Base-by-base conservation (phyloP, 306 rosid species). In the Aeschynomene evenia region DNA sequence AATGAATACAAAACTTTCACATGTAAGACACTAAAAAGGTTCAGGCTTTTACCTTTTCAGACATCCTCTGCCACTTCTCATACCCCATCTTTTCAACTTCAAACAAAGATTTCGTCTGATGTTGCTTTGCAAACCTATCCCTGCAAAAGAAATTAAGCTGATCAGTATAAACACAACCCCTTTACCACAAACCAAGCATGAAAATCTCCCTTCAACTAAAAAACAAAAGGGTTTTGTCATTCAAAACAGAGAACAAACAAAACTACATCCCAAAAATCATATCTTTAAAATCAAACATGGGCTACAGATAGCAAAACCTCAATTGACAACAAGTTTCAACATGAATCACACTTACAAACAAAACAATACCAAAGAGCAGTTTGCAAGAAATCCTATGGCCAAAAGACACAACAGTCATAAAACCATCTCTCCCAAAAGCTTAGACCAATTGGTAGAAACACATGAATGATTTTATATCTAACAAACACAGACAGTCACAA, bases 41-140 rank as follows among this genome's bases (percentile, higher is more conserved):
- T 28, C 2, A 68, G 23, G 16, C 21, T 39, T 74, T 76, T 70
- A 89, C 92, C 85, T 74, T 64, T 9, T 74, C 11, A 9, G 84
- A 50, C 92, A 89, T 84, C 50, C 60, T 77, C 63, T 77, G 49
- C 96, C 96, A 89, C 20, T 29, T 56, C 52, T 79, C 84, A 57
- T 74, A 79, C 63, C 92, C 92, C n/a, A 56, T 63, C 53, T 77
- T 73, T 64, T 86, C 89, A 46, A 66, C 56, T 57, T 59, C 77
- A 52, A 81, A 48, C 59, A 45, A 40, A 63, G 64, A 43, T 16
- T 63, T 67, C 23, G 7, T 55, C 4, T 51, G 45, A 33, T 39
- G 16, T 5, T 48, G 48, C 81, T 60, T 73, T 58, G 37, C 24
- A 66, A 81, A 83, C 68, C 63, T 37, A 72, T 79, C 86, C 90